Base-by-base conservation (phyloP, 176 grass and related monocot genomes). In the Carex scoparia region DNA sequence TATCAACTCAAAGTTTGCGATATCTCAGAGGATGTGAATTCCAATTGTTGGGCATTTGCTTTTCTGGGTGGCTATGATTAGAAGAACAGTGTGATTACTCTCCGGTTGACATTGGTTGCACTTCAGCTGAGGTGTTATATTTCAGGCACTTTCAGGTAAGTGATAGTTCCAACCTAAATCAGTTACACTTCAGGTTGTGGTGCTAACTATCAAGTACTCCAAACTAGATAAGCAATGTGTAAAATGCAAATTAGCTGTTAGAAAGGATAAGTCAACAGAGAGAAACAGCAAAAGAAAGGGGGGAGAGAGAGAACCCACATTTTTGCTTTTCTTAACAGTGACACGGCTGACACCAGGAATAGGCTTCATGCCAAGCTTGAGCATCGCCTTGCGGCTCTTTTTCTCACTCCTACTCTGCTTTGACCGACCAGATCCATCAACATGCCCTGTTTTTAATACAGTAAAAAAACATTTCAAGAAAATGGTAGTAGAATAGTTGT, bases 371-470 rank as follows among this genome's bases (percentile, higher is more conserved):
- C 90, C 90, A 81, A 94, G 92, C 70, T 94, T 94, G 18, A 87
- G 84, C 92, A 94, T 94, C 11, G 92, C 90, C 62, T 94, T 94
- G 54, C 92, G 91, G 75, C 92, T 94, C 86, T 94, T 94, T 67
- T 94, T 94, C 88, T 94, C 92, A 40, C 92, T 94, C 7, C 92
- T 73, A 51, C 92, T 92, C 71, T 94, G 92, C 84, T 92, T 94
- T 73, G 92, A 94, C 71, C 92, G 82, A 32, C 90, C 88, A 88
- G 59, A 86, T 28, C 86, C 88, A 88, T 94, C 92, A 88, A 40
- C 90, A 74, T 83, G 81, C 46, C 78, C 90, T 94, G 81, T 3
- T 78, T 79, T 87, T 30, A n/a, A 68, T 13, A 28, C 19, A 19
- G 61, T 32, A 64, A 83, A n/a, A 31, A 23, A n/a, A 11, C 12